Percentiles rank a stretch among this genome's conserved stretches.
Conservation (phyloP, 176 grass and related monocot genomes). For the Chrysopogon serrulatus region DNA sequence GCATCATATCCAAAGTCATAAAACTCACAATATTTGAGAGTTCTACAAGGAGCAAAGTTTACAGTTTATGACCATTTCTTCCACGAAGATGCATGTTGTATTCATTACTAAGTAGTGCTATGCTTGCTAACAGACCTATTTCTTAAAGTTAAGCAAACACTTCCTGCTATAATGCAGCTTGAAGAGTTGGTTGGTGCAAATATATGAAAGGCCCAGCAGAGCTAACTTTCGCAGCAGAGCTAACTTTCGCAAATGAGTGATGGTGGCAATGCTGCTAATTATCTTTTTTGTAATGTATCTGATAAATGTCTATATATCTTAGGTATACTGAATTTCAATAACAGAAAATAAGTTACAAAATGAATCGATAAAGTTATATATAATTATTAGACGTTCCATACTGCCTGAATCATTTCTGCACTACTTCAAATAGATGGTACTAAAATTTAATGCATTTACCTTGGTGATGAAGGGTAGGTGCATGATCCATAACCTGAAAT, state of each 20-base stretch:
- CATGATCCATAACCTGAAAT: conserved; percentile 48
- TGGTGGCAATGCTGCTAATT: not conserved
- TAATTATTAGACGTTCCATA: not conserved
- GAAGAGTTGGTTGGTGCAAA: not conserved
- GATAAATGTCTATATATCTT: not conserved
- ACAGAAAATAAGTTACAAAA: not conserved
- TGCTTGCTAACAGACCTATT: not conserved
- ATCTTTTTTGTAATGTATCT: not conserved
- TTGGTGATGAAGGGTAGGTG: conserved; percentile 39
- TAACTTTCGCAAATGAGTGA: not conserved
- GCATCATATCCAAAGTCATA: not conserved
- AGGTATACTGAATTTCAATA: not conserved
- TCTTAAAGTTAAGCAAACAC: not conserved
- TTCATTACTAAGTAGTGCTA: not conserved
- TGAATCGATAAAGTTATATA: not conserved
- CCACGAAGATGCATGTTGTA: not conserved
- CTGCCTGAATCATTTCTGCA: not conserved
- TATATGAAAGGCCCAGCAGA: not conserved
- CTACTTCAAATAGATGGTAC: not conserved
- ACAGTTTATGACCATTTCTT: not conserved
- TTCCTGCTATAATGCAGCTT: not conserved
- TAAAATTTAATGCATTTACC: conserved; percentile 15
- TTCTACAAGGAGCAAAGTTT: not conserved
- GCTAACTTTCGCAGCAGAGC: not conserved
- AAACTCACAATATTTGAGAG: not conserved